Percentiles rank a stretch among this genome's conserved stretches.
These are phyloP conservation scores for Ottelia alismoides DNA, from an alignment of 106 monocot species.

Conservation along the genomic window DNA sequence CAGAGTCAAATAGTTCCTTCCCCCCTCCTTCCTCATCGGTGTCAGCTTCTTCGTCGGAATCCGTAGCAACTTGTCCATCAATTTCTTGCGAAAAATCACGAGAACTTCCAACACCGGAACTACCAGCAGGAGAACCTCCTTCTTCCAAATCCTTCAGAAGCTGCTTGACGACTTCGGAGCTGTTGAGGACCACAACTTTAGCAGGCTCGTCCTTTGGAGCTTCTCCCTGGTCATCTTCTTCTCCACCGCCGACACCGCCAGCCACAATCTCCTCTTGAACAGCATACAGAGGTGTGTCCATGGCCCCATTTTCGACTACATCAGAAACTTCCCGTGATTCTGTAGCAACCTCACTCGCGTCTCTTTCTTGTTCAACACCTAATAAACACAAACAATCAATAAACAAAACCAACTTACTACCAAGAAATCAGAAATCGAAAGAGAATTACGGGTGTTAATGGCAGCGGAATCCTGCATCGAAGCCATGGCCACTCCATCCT, in stretches of 20 bases:
- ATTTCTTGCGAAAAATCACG: constrained; percentile 16
- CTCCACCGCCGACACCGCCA: constrained; percentile 13
- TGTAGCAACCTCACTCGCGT: too few species aligned
- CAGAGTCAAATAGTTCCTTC: constrained; percentile 65
- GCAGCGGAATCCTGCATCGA: too few species aligned
- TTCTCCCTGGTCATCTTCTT: too few species aligned
- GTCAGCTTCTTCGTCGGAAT: constrained; percentile 54
- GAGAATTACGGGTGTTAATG: too few species aligned
- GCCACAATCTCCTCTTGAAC: constrained; percentile 19
- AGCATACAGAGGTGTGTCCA: background rate
- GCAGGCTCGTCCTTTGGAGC: constrained; percentile 14
- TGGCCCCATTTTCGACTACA: too few species aligned
- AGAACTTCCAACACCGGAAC: constrained; percentile 25
- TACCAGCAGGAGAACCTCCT: constrained; percentile 24
- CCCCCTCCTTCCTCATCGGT: constrained; percentile 51
- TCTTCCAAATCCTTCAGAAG: constrained; percentile 53
- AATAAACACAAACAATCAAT: too few species aligned
- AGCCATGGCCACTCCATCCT: background rate
- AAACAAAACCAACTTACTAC: too few species aligned
- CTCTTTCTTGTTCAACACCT: too few species aligned
- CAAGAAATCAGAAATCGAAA: too few species aligned
- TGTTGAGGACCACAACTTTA: constrained; percentile 51
- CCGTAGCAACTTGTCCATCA: constrained; percentile 44
- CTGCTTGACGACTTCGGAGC: constrained; percentile 43
- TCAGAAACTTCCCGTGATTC: too few species aligned